Base-by-base conservation (phyloP, 148 eudicot species). In the Heliosperma pusillum region DNA sequence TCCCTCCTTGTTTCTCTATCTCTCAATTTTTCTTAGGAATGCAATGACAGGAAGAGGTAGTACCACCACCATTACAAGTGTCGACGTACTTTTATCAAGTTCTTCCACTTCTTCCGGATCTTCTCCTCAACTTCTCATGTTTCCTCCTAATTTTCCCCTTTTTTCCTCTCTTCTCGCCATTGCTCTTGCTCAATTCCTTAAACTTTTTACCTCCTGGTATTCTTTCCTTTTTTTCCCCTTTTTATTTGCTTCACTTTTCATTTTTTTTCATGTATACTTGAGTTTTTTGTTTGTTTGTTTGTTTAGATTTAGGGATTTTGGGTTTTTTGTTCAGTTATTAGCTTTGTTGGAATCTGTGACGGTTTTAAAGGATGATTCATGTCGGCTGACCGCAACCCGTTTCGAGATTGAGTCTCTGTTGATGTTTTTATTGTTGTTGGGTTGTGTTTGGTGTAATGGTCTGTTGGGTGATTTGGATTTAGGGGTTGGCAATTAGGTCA, bases 201-300 rank as follows among this genome's bases (percentile, higher is more conserved):
- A 86, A 79, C 83, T 86, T 75, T 88, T 88, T 77, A 86, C 89
- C 69, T 42, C 85, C 42, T 86, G 88, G 88, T 85, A 86, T 5
- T 20, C 17, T 45, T 11, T 12, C 47, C 40, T 24, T 47, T 26
- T 63, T 19, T 57, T 63, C 70, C 26, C 29, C 64, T 44, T 25
- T 25, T 20, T 1, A 53, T 21, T 44, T 7, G 15, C 7, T 45
- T 33, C 21, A 2, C 21, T 58, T 44, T 56, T 26, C 2, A 8
- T 30, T 33, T 17, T 52, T 7, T 45, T 66, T 1, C 4, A 59
- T 25, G 62, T 52, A 10, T 77, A 40, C 20, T 12, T 47, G 15
- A 0, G 16, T 50, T 25, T 67, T 67, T 11, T 17, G n/a, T n/a
- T 52, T 12, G 26, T 17, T 66, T 22, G 2, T 17, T 59, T 44